phyloP scores from a whole-genome alignment of 2,329 filamentous ascomycete species.

The Diaporthe capsici region DNA sequence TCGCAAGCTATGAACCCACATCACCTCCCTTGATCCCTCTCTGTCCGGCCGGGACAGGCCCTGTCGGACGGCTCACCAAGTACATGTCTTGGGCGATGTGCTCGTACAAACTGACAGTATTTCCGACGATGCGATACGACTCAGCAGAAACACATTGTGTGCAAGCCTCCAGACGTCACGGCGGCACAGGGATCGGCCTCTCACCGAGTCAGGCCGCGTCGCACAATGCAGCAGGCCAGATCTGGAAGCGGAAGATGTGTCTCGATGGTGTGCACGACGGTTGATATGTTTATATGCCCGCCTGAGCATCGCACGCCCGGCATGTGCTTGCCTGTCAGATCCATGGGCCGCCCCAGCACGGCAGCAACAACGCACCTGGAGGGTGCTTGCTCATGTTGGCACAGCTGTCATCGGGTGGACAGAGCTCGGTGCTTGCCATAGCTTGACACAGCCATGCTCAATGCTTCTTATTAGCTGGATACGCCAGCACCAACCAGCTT shows the following conservation, averaged over 20 bases:
- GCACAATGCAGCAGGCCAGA: conserved; percentile 40
- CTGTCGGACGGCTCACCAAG: not conserved
- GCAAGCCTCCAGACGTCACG: conserved; percentile 29
- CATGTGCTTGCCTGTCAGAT: conserved; percentile 15
- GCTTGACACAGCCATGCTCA: not conserved
- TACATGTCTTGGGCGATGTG: conserved; percentile 18
- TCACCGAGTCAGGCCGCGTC: conserved; percentile 36
- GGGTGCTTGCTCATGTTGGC: not conserved
- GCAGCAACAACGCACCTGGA: not conserved
- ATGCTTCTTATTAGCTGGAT: not conserved
- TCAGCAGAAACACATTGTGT: conserved; percentile 7
- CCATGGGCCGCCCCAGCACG: not conserved
- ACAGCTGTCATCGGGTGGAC: not conserved
- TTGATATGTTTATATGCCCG: conserved; percentile 13
- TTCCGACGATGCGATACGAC: conserved; percentile 15
- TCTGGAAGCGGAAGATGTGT: conserved; percentile 25
- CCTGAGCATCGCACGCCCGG: conserved; percentile 14
- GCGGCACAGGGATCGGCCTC: conserved; percentile 30
- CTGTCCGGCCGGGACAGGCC: not conserved
- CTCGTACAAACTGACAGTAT: not conserved
- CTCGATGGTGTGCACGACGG: not conserved
- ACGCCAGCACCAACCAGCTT: not conserved
- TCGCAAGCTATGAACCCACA: conserved; percentile 9
- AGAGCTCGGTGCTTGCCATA: not conserved
- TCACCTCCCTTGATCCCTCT: not conserved